These are phyloP conservation scores for Lactarius trivialis DNA, from an alignment of 768 basidiomycete species.

Conservation along the genomic window DNA sequence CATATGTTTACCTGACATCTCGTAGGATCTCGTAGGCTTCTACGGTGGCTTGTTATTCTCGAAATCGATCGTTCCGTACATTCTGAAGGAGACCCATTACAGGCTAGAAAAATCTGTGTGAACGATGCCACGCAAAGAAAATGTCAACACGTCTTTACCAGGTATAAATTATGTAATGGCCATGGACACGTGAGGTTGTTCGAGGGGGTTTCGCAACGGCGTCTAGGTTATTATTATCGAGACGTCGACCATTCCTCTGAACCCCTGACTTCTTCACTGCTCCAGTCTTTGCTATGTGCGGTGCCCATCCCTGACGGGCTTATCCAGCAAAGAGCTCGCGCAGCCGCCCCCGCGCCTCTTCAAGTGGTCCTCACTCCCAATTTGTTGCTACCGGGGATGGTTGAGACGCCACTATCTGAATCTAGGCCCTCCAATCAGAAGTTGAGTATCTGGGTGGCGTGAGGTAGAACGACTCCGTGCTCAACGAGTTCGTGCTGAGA, in stretches of 20 bases:
- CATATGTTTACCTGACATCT: background rate
- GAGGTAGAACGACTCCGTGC: background rate
- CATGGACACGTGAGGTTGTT: no score
- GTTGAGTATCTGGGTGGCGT: background rate
- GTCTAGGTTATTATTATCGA: no score
- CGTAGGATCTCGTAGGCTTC: background rate
- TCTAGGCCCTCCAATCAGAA: background rate
- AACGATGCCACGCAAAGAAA: background rate
- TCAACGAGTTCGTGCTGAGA: background rate
- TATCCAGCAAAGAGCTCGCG: no score
- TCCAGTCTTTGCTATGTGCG: no score
- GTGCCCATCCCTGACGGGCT: no score
- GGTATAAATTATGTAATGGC: no score
- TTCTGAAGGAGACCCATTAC: background rate
- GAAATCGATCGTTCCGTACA: fast-evolving
- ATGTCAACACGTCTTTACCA: no score
- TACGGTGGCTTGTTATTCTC: background rate
- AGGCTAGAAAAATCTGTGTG: background rate
- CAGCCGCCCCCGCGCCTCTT: no score
- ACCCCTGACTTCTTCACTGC: no score
- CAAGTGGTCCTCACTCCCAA: background rate
- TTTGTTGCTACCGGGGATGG: background rate
- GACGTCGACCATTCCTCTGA: no score
- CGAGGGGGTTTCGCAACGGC: no score
- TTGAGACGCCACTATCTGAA: background rate